Evolutionary conservation across 148 eudicot species (phyloP), one percentile per base, ranked within the genome.

Genomic region (Silene conica): DNA sequence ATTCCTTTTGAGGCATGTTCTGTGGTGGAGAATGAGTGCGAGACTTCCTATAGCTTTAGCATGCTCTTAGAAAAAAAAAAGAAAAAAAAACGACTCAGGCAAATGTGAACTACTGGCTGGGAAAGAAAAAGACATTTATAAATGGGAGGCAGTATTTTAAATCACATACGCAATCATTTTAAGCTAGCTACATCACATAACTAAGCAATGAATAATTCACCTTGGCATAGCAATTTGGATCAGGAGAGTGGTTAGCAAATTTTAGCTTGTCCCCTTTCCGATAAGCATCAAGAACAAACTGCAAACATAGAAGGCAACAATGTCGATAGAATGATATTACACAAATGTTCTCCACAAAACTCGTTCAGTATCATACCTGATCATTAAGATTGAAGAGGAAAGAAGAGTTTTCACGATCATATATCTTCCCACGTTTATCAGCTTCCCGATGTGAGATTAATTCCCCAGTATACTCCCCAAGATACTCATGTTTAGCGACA

Each of bases 381-480:
- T 95, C 96, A 80, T 95, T 95, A 1, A 95, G 77, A 75, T 95
- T 95, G 81, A 95, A 95, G 45, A 95, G 98, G 80, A 95, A 95
- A 3, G 98, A 95, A 21, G 90, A 89, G 77, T 94, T 94, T 82
- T 82, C 97, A 55, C 96, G 97, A 75, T 94, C 98, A 83, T 94
- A 94, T 72, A 94, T 94, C 85, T 94, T 94, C 58, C 98, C 98
- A 67, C 98, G 96, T 69, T 92, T 94, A 76, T 94, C 97, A 67
- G 99, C 99, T 90, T 95, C 99, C 63, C 92, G 90, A 63, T 95
- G 99, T 23, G 99, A 92, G 83, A 95, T 95, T 72, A 95, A 72
- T 82, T 95, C 99, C 56, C 99, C 99, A 19, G 99, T 95, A 78
- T 95, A 95, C 84, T 95, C 99, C 34, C 99, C 99, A 81, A 95